phyloP scores from a whole-genome alignment of 164 flowering plant species.

The Sextonia rubra region DNA sequence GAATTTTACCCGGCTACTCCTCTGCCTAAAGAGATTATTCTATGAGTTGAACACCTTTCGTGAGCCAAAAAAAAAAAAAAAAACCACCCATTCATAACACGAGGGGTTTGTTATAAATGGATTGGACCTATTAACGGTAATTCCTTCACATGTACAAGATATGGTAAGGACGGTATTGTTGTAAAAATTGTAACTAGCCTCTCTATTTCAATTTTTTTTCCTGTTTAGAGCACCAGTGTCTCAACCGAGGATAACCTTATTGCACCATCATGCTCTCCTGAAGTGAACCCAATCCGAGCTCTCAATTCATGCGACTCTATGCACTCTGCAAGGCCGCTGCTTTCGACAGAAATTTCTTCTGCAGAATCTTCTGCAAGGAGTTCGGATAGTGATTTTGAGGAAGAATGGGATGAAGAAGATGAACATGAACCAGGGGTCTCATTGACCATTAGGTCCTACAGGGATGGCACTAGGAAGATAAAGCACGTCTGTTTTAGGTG shows the following conservation, averaged over 20 bases:
- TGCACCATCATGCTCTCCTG: neutral
- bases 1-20: too few species aligned
- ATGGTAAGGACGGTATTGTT: neutral
- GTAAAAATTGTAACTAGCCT: neutral
- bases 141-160: neutral
- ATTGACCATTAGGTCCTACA: neutral
- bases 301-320: neutral
- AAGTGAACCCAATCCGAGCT: neutral
- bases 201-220: neutral
- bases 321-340: neutral
- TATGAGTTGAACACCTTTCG: neutral
- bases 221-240: neutral
- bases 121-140: neutral
- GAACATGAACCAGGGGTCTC: neutral
- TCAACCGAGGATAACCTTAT: neutral
- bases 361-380: neutral
- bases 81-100: neutral
- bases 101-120: neutral
- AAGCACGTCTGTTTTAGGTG: neutral
- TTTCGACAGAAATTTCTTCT: neutral
- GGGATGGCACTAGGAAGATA: slow-evolving; percentile 2
- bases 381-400: neutral
- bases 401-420: slow-evolving; percentile 4
- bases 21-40: too few species aligned
- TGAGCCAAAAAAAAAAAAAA: neutral